A percentile compares a stretch with the other conserved stretches of the same genome.
Conservation (phyloP, 2,329 filamentous ascomycete species). For the Hawksworthiomyces lignivorus region DNA sequence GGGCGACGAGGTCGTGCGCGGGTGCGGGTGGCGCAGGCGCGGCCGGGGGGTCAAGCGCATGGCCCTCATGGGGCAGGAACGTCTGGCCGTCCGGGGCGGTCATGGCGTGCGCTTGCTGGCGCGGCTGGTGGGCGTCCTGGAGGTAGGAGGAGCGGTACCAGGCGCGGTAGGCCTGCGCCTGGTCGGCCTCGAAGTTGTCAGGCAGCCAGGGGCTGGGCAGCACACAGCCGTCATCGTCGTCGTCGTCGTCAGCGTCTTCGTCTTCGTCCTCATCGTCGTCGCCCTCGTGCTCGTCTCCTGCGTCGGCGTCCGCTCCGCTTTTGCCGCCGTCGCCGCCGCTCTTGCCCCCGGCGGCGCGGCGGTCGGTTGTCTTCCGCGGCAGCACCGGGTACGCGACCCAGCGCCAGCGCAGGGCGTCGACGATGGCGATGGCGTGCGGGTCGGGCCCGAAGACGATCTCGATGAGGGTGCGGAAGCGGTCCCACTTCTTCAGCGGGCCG, state of each 20-base stretch:
- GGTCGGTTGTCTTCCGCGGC: constrained; percentile 22
- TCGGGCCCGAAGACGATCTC: constrained; percentile 36
- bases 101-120: constrained; percentile 18
- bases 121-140: neutral
- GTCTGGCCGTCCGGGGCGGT: constrained; percentile 8
- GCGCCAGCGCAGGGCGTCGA: constrained; percentile 31
- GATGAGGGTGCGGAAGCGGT: constrained; percentile 26
- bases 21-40: too few relatives aligned
- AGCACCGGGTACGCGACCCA: constrained; percentile 34
- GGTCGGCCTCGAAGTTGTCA: constrained; percentile 25
- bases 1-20: constrained; percentile 15
- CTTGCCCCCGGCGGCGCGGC: constrained; percentile 16
- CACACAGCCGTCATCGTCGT: constrained; percentile 18
- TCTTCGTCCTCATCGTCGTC: neutral
- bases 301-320: neutral
- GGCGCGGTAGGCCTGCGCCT: constrained; percentile 22
- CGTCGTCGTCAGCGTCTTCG: neutral
- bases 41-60: too few relatives aligned
- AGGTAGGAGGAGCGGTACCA: too few relatives aligned
- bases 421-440: constrained; percentile 25
- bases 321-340: neutral
- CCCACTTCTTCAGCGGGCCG: constrained; percentile 29
- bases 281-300: constrained; percentile 4
- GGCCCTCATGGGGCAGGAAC: constrained; percentile 15
- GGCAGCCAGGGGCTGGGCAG: constrained; percentile 33